Evolutionary conservation across 768 basidiomycete species (phyloP), one percentile per base, ranked within the genome.

Genomic region (Serpula lacrymans): DNA sequence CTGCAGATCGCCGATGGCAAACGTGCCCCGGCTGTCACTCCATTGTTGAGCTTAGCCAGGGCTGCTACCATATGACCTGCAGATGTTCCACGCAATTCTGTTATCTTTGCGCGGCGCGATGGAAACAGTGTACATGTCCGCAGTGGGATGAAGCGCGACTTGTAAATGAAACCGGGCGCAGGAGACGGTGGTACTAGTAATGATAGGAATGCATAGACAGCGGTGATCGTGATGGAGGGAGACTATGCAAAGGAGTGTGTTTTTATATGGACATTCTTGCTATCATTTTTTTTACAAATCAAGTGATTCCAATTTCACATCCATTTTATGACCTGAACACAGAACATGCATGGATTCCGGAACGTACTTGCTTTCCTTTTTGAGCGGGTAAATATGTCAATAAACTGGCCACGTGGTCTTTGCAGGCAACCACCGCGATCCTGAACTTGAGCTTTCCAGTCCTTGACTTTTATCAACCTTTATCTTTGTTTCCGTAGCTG

Each of bases 1-100:
- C 78, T 0, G 52, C 52, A 4, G 41, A 62, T 29, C 44, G 72
- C 8, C 59, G 63, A 5, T 84, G 78, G 81, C 76, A 81, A 51
- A 79, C 73, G 0, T 84, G 81, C 50, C 82, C 81, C 1, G 65
- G 62, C 10, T 84, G 82, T 52, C 46, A 64, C 5, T 60, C 65
- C 21, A 64, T 84, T 36, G 69, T 84, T 25, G 82, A 84, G 48
- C 66, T 80, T 4, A 37, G 55, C 3, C 30, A 50, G 2, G 82
- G 82, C 3, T 84, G 82, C 46, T 64, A 65, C 53, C 75, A 80
- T 41, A 83, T 84, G 67, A 64, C 63, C 4, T 85, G 82, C 47
- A 63, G 70, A 16, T 82, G 80, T 21, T 17, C 17, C 1, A 37
- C 48, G 17, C 11, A 26, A 1, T 59, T 59, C 39, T 59, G 58